Evolutionary conservation across 2,329 filamentous ascomycete genomes (phyloP).

Genomic region (Sporothrix brunneoviolacea): DNA sequence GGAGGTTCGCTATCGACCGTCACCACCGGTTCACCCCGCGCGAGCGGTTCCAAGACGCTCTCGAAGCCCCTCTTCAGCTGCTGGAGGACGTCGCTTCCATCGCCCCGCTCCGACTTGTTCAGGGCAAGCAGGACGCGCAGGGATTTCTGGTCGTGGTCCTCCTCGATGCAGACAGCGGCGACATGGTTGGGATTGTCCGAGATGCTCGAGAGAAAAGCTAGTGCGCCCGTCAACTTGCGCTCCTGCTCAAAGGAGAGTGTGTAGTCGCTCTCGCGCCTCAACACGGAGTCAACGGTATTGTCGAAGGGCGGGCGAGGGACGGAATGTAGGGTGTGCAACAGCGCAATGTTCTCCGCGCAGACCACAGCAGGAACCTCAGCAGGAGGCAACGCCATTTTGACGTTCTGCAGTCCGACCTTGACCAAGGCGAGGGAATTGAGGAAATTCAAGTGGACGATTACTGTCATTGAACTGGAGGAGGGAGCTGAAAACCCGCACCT

Average conservation of each 20-base stretch:
- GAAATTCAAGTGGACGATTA: too few species aligned
- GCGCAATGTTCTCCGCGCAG: conserved; percentile 7
- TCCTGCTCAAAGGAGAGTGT: conserved; percentile 3
- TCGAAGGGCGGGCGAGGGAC: background rate
- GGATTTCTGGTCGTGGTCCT: background rate
- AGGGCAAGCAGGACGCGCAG: conserved; percentile 1
- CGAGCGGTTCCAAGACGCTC: background rate
- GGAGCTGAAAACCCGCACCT: too few species aligned
- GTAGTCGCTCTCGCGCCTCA: background rate
- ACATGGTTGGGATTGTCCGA: background rate
- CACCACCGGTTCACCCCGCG: background rate
- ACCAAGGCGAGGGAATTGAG: too few species aligned
- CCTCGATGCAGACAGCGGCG: conserved; percentile 1
- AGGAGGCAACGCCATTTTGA: too few species aligned
- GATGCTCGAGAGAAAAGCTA: conserved; percentile 2
- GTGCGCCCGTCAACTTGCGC: background rate
- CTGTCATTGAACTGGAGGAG: too few species aligned
- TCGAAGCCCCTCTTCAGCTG: background rate
- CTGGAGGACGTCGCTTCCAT: background rate
- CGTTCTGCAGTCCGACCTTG: too few species aligned
- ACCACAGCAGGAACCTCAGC: background rate
- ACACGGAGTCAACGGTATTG: background rate
- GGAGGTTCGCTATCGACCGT: background rate
- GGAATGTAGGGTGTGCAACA: background rate
- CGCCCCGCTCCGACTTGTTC: background rate